Evolutionary conservation across 2,329 filamentous ascomycete genomes (phyloP).

Genomic region (Aspergillus intermedius): DNA sequence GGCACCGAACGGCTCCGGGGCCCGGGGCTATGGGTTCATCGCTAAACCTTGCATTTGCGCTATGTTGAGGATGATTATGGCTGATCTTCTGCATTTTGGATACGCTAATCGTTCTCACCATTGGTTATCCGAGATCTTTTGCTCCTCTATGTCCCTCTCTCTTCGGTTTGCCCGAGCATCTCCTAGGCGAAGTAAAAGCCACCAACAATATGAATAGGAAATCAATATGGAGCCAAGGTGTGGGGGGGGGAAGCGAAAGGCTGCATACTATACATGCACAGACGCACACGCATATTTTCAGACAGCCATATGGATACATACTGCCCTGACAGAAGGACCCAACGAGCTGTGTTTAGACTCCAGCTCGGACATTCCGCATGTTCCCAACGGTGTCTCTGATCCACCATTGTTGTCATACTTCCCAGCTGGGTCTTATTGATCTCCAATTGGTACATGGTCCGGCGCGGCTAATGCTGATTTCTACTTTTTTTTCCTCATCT

Average conservation of each 20-base stretch:
- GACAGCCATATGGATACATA: neutral
- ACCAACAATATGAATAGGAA: no score
- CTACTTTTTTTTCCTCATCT: neutral
- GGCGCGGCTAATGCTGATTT: conserved; percentile 12
- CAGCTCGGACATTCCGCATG: conserved; percentile 2
- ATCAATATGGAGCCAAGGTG: no score
- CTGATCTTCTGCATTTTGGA: no score
- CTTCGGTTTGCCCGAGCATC: no score
- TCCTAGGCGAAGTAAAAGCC: no score
- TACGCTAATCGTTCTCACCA: no score
- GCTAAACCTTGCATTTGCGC: no score
- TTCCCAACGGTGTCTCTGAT: neutral
- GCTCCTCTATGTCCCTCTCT: no score
- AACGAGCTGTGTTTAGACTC: conserved; percentile 2
- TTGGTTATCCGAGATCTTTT: no score
- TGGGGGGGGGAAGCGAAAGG: neutral
- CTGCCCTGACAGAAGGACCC: neutral
- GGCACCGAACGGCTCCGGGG: neutral
- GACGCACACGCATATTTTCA: neutral
- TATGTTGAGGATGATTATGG: no score
- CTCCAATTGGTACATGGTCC: conserved; percentile 23
- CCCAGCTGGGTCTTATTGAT: neutral
- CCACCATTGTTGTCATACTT: conserved; percentile 1
- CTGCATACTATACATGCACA: neutral
- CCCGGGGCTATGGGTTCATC: no score